Evolutionary conservation across 257 asterid species (phyloP).

Genomic region (Nicotiana paniculata): DNA sequence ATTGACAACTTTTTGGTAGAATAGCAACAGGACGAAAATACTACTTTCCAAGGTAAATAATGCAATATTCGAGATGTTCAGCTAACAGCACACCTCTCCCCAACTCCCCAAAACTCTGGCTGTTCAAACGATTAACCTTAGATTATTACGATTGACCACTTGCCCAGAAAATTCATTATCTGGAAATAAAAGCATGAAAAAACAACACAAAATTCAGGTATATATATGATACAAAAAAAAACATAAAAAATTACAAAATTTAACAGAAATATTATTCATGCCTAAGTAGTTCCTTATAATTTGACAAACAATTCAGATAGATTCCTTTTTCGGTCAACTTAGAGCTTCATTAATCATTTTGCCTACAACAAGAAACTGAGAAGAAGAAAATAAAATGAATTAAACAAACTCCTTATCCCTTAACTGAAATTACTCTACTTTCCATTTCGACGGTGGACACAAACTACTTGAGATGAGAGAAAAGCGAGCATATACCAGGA

Average conservation of each 20-base stretch:
- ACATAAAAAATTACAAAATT: neutral
- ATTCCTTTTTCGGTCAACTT: neutral
- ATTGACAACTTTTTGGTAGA: neutral
- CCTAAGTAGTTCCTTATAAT: neutral
- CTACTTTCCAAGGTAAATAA: neutral
- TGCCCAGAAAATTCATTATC: neutral
- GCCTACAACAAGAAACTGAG: neutral
- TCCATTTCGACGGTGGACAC: neutral
- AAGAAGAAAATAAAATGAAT: neutral
- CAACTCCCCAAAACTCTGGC: neutral
- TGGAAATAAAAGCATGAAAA: neutral
- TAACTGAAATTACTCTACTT: neutral
- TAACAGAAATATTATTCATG: neutral
- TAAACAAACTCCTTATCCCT: neutral
- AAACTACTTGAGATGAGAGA: neutral
- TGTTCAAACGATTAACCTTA: neutral
- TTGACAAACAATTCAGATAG: neutral
- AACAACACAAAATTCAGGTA: neutral
- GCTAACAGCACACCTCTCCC: neutral
- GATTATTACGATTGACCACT: neutral
- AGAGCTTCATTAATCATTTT: neutral
- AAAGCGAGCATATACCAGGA: slow-evolving; percentile 44
- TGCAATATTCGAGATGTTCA: neutral
- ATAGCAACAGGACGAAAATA: neutral
- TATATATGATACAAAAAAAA: neutral